Percentiles rank a stretch among this genome's conserved stretches.
Conservation (phyloP, 139 green algal genomes). For the Edaphochlamys debaryana region DNA sequence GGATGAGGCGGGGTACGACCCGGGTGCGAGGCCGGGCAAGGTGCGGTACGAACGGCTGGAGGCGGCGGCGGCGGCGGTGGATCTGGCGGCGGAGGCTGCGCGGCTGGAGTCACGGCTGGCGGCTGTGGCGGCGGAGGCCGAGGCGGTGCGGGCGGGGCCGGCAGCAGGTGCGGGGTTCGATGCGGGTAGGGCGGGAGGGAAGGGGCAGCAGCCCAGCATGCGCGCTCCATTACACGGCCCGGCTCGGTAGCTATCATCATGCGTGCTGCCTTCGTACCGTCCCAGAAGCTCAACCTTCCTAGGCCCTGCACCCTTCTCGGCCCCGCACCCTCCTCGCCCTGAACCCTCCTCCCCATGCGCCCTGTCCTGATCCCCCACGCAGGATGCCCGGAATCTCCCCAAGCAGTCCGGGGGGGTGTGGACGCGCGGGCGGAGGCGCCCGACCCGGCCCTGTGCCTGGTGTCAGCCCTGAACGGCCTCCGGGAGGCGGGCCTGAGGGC, state of each 20-base stretch:
- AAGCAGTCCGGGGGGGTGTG: neutral
- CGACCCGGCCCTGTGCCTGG: neutral
- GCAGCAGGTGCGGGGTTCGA: neutral
- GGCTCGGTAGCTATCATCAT: too few species aligned
- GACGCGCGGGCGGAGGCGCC: neutral
- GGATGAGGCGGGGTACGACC: constrained; percentile 11
- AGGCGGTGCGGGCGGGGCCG: neutral
- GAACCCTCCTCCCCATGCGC: too few species aligned
- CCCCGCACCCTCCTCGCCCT: too few species aligned
- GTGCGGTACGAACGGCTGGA: neutral
- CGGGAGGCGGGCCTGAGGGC: neutral
- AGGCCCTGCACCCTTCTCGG: too few species aligned
- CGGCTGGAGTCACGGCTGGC: neutral
- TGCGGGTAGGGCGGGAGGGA: too few species aligned
- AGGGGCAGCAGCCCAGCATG: too few species aligned
- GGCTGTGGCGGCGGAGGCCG: neutral
- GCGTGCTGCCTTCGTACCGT: too few species aligned
- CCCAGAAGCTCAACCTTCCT: too few species aligned
- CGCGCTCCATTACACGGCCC: too few species aligned
- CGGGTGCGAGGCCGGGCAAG: neutral
- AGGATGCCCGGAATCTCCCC: neutral
- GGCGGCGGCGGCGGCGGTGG: neutral
- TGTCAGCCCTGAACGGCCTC: neutral
- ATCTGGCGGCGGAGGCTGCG: neutral
- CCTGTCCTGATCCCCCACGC: too few species aligned